Base-by-base conservation (phyloP, 805 yeast genomes). In the Zygosaccharomyces pseudorouxii region DNA sequence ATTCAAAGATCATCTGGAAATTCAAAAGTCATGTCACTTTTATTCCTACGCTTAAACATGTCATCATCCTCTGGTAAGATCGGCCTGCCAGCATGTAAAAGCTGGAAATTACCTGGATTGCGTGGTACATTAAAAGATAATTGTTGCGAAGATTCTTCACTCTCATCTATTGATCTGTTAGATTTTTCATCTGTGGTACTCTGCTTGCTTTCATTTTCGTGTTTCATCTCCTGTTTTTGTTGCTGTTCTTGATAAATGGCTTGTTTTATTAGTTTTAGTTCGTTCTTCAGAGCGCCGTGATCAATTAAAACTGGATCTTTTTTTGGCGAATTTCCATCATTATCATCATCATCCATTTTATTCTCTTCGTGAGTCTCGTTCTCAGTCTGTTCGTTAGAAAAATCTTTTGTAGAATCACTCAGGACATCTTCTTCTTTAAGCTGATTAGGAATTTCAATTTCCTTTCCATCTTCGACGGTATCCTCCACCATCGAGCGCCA, bases 401-500 rank as follows among this genome's bases (percentile, higher is more conserved):
- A 14, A n/a, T 36, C 38, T 12, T 37, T 47, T 8, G 39, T 31
- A 23, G 42, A 31, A 10, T 47, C 54, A 14, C 6, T 16, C 7
- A 50, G 37, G 12, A 44, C 16, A 14, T 33, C 33, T 16, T 51
- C 58, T 12, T 48, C 59, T 42, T 54, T 48, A 23, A 59, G 45
- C 14, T 45, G 51, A 18, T 36, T 45, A 18, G 51, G 49, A 3
- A 50, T 55, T 20, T 58, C 56, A 2, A 58, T 55, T 4, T 59
- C 67, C 4, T 62, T 54, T 8, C 46, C 58, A 30, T 58, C 64
- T 38, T 59, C 66, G 4, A 63, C 64, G 12, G 64, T 62, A 40
- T 66, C 58, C 72, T 80, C 81, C 73, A 77, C 83, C 85, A 81
- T 59, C 70, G 78, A 60, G 71, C 77, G 70, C 86, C 86, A 81